Evolutionary conservation across 352 stramenopile species (phyloP).

Genomic region (Pythium phragmiticola): DNA sequence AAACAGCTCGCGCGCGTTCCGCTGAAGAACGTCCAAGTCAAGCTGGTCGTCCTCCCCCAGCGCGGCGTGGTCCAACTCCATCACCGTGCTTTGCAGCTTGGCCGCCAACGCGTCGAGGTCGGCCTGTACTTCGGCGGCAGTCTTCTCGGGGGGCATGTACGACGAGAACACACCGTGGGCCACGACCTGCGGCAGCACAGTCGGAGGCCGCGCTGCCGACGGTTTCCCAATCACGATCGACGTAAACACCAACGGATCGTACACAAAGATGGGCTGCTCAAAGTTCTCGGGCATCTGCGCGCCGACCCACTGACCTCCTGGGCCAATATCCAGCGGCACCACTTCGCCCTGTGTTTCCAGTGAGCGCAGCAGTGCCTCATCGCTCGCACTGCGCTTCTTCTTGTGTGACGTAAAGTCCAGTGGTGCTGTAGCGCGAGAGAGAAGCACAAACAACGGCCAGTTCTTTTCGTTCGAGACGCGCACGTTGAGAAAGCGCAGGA

Average conservation of each 20-base stretch:
- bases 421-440: constrained; percentile 35
- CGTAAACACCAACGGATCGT: constrained; percentile 50
- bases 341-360: constrained; percentile 45
- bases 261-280: constrained; percentile 56
- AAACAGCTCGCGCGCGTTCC: constrained; percentile 60
- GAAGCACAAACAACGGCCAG: constrained; percentile 55
- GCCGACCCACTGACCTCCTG: constrained; percentile 61
- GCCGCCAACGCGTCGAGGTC: constrained; percentile 50
- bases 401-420: background rate
- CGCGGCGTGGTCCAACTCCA: constrained; percentile 45
- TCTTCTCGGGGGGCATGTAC: constrained; percentile 53
- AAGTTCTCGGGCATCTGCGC: constrained; percentile 46
- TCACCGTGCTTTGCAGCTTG: constrained; percentile 45
- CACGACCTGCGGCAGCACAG: constrained; percentile 42
- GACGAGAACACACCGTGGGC: constrained; percentile 56
- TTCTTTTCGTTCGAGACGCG: constrained; percentile 54
- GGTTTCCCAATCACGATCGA: constrained; percentile 65
- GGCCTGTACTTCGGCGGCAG: constrained; percentile 39
- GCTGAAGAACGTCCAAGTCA: constrained; percentile 38
- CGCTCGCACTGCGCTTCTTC: constrained; percentile 13
- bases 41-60: constrained; percentile 35
- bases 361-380: constrained; percentile 33
- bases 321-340: constrained; percentile 54
- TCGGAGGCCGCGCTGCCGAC: constrained; percentile 52
- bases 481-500: constrained; percentile 58